Conservation (phyloP, 2,329 filamentous ascomycete genomes). For the Nemania bipapillata region DNA sequence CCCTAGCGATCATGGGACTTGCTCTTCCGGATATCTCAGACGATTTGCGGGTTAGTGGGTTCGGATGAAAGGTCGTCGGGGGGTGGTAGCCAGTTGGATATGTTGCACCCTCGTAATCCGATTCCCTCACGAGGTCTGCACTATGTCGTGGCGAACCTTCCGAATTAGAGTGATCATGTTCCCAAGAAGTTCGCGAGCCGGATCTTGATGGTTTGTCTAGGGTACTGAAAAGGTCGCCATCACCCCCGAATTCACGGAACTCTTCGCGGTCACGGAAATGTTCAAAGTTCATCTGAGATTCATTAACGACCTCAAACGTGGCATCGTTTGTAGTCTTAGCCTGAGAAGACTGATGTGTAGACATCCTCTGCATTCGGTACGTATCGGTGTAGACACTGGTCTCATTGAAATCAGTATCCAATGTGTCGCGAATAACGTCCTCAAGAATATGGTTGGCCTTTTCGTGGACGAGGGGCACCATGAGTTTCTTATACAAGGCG, state of each 20-base stretch:
- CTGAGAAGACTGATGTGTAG: slow-evolving; percentile 49
- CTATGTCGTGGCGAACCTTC: slow-evolving; percentile 6
- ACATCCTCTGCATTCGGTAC: slow-evolving; percentile 80
- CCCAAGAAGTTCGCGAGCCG: slow-evolving; percentile 65
- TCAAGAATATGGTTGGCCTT: slow-evolving; percentile 85
- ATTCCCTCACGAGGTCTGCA: slow-evolving; percentile 2
- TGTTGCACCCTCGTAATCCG: slow-evolving; percentile 34
- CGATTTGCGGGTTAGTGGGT: slow-evolving; percentile 14
- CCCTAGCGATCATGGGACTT: background rate
- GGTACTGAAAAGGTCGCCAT: slow-evolving; percentile 70
- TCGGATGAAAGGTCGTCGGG: slow-evolving; percentile 28
- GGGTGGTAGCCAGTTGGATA: slow-evolving; percentile 41
- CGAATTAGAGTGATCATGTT: slow-evolving; percentile 29
- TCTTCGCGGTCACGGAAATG: slow-evolving; percentile 89
- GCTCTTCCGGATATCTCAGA: slow-evolving; percentile 25
- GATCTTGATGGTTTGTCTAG: slow-evolving; percentile 66
- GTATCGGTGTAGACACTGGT: slow-evolving; percentile 82
- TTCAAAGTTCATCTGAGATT: slow-evolving; percentile 84
- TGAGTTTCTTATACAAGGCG: slow-evolving; percentile 86
- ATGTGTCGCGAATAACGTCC: slow-evolving; percentile 82
- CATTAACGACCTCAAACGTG: slow-evolving; percentile 83
- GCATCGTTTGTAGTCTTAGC: slow-evolving; percentile 55
- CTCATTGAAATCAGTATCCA: slow-evolving; percentile 71
- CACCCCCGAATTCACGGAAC: slow-evolving; percentile 81
- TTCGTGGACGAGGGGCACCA: slow-evolving; percentile 92